Evolutionary conservation across 179 eudicot species (phyloP), one percentile per base, ranked within the genome.

Genomic region (Silene coronaria): DNA sequence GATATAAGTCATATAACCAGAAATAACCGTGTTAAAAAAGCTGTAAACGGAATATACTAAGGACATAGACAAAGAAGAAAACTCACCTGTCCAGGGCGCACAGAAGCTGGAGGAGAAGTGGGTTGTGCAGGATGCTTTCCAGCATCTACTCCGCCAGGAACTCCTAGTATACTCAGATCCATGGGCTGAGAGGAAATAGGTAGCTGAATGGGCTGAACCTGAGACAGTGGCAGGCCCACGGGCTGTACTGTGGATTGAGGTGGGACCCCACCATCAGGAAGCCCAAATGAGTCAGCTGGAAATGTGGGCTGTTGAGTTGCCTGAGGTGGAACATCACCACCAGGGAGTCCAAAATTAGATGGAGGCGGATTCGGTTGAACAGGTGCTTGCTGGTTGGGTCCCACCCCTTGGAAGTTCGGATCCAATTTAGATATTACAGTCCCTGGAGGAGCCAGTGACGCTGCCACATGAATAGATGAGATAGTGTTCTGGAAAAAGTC

Each of bases 401-500:
- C 90, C 76, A 36, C 70, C 45, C 89, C 86, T 85, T 85, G 97
- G 74, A 85, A 75, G 87, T 76, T 91, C 71, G 77, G 89, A 85
- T 85, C 93, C 86, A 92, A 57, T 83, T 79, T 88, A 13, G 99
- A 93, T 36, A 95, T 85, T 42, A 80, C 82, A 46, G 87, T 83
- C 72, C 97, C 93, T 59, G 99, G 91, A 64, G 97, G 97, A 77
- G 97, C 92, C 67, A 95, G 85, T 58, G 91, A 83, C 68, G 90
- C 89, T 45, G 97, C 99, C 74, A 89, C 93, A 76, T 93, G 87
- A 63, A 92, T 74, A 27, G 99, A 93, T 36, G 99, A 89, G 51
- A 95, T 86, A 24, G 99, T 95, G 80, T 95, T 87, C 85, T 89
- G 96, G 85, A 95, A 95, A 68, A 95, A 95, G 83, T 95, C 97